These are phyloP conservation scores for Vigna trinervia DNA, from an alignment of 306 rosid species.

Conservation along the genomic window DNA sequence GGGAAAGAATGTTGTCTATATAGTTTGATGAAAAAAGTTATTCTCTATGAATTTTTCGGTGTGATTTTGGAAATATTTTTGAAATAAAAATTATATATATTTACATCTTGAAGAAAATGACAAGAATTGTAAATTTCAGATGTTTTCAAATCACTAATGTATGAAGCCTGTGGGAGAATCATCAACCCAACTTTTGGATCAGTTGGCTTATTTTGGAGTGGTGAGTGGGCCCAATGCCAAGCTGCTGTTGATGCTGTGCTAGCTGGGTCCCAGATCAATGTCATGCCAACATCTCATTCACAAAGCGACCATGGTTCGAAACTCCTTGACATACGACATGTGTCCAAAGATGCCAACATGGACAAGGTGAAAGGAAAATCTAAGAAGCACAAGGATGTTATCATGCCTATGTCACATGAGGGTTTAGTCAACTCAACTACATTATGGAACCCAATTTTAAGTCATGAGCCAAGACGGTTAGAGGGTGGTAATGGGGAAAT, in stretches of 20 bases:
- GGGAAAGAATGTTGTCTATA: too few species aligned
- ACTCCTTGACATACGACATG: conserved; percentile 52
- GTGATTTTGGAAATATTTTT: too few species aligned
- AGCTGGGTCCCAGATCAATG: conserved; percentile 48
- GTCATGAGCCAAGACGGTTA: neutral
- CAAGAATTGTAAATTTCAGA: conserved; percentile 37
- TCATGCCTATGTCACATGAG: conserved; percentile 21
- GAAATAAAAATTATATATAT: neutral
- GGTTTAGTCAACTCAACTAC: conserved; percentile 3
- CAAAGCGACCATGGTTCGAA: neutral
- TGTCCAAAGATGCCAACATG: conserved; percentile 28
- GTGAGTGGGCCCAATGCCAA: conserved; percentile 60
- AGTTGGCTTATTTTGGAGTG: conserved; percentile 57
- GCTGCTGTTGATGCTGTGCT: conserved; percentile 65
- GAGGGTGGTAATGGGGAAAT: conserved; percentile 40
- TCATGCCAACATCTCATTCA: neutral
- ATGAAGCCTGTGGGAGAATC: conserved; percentile 72
- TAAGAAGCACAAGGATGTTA: conserved; percentile 47
- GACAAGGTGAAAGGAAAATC: conserved; percentile 27
- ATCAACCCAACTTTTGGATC: conserved; percentile 64
- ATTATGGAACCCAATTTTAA: neutral
- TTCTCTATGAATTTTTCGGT: too few species aligned
- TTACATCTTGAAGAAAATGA: neutral
- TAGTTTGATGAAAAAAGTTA: too few species aligned
- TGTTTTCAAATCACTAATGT: conserved; percentile 62